Percentiles rank a stretch among this genome's conserved stretches.
These are phyloP conservation scores for Globisporangium cederbergense DNA, from an alignment of 352 stramenopile species.

Conservation along the genomic window DNA sequence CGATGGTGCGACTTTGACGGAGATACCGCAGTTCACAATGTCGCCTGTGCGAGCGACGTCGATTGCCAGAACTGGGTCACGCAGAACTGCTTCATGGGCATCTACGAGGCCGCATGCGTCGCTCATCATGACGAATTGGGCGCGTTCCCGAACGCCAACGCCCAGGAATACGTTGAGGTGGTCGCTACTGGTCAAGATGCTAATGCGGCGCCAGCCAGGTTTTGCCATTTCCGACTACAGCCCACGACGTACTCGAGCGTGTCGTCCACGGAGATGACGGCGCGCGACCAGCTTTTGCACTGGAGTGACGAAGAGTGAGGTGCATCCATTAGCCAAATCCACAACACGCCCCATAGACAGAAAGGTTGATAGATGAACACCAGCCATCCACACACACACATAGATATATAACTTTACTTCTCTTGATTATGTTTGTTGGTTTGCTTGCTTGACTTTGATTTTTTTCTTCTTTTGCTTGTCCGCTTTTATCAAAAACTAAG, in stretches of 20 bases:
- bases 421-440: not conserved
- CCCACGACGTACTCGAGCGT: constrained; percentile 23
- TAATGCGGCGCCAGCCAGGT: not conserved
- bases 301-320: constrained; percentile 25
- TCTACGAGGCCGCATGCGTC: constrained; percentile 51
- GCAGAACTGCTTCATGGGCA: constrained; percentile 56
- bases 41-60: constrained; percentile 31
- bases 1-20: constrained; percentile 65
- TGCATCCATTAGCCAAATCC: too few species aligned
- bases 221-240: constrained; percentile 37
- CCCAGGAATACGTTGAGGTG: not conserved
- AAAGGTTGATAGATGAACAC: not conserved
- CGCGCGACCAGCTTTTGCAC: constrained; percentile 15
- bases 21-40: not conserved
- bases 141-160: not conserved
- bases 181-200: not conserved
- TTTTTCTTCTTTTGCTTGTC: too few species aligned
- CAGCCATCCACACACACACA: not conserved
- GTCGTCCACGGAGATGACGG: constrained; percentile 27
- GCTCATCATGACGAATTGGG: constrained; percentile 9
- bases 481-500: too few species aligned
- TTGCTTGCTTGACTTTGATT: not conserved
- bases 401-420: not conserved
- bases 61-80: constrained; percentile 48
- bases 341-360: not conserved